Evolutionary conservation across 2,329 filamentous ascomycete genomes (phyloP).

Genomic region (Clonostachys rhizophaga): DNA sequence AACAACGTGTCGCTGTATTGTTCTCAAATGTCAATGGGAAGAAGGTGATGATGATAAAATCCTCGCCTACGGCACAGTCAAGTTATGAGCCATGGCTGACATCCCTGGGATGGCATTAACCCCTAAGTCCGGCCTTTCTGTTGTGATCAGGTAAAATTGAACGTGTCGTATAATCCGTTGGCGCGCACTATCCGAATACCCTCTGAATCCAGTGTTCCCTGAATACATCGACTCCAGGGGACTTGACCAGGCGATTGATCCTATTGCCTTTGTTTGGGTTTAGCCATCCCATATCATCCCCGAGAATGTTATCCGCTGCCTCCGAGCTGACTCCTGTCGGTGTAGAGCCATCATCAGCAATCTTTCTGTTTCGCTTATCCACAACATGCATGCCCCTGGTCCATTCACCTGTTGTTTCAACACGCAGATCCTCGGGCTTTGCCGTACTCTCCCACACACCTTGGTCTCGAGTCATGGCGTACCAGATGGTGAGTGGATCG

Average conservation of each 20-base stretch:
- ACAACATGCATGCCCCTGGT: conserved; percentile 86
- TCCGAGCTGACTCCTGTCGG: conserved; percentile 22
- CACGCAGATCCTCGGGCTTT: conserved; percentile 73
- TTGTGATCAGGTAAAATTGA: too few species aligned
- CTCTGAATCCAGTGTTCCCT: conserved; percentile 60
- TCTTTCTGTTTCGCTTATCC: conserved; percentile 64
- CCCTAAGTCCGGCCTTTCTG: too few species aligned
- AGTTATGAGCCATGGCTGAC: too few species aligned
- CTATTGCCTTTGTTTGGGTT: conserved; percentile 72
- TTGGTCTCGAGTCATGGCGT: conserved; percentile 59
- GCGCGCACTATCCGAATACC: background rate
- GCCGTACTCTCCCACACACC: conserved; percentile 52
- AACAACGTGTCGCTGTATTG: too few species aligned
- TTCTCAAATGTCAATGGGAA: too few species aligned
- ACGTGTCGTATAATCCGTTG: too few species aligned
- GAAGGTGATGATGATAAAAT: too few species aligned
- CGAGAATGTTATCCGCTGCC: conserved; percentile 48
- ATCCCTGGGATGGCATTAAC: too few species aligned
- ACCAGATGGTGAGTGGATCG: conserved; percentile 77
- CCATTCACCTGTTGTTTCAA: conserved; percentile 93
- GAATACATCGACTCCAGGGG: conserved; percentile 66
- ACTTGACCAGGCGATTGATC: conserved; percentile 66
- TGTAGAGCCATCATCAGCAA: conserved; percentile 30
- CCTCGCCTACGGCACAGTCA: too few species aligned
- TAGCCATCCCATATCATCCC: conserved; percentile 74